Evolutionary conservation across 495 filamentous ascomycete genomes (phyloP).

Genomic region (Aspergillus funiculosus): DNA sequence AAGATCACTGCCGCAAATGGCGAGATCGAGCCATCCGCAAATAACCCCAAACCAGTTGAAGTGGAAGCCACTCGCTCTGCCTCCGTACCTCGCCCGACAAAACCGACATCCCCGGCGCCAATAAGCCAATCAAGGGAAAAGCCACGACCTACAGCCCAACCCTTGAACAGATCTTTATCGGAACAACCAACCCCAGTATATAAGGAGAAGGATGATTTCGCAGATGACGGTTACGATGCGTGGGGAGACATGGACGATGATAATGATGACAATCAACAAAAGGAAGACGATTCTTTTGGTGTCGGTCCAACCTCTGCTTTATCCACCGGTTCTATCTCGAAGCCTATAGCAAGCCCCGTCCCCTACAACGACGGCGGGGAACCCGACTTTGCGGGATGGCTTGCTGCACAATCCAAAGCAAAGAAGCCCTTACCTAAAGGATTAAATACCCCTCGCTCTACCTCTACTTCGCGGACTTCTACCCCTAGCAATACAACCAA

Average conservation of each 20-base stretch:
- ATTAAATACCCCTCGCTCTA: slow-evolving; percentile 49
- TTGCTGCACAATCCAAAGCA: slow-evolving; percentile 72
- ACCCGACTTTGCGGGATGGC: slow-evolving; percentile 90
- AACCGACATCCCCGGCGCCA: slow-evolving; percentile 51
- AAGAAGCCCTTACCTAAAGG: slow-evolving; percentile 77
- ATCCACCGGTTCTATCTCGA: slow-evolving; percentile 27
- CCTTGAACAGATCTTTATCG: slow-evolving; percentile 35
- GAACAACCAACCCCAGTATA: slow-evolving; percentile 40
- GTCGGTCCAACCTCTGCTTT: slow-evolving; percentile 36
- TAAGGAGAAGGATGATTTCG: slow-evolving; percentile 38
- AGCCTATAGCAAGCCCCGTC: slow-evolving; percentile 29
- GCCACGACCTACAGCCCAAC: slow-evolving; percentile 36
- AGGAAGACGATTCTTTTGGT: slow-evolving; percentile 45
- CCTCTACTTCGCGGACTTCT: slow-evolving; percentile 20
- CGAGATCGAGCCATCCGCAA: slow-evolving; percentile 62
- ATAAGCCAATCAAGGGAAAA: slow-evolving; percentile 25
- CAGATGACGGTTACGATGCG: slow-evolving; percentile 55
- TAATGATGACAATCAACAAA: slow-evolving; percentile 45
- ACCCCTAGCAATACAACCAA: slow-evolving; percentile 37
- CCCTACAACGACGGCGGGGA: slow-evolving; percentile 78
- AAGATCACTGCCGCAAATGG: slow-evolving; percentile 78
- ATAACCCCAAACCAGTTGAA: slow-evolving; percentile 24
- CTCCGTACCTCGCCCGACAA: slow-evolving; percentile 41
- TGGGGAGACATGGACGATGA: slow-evolving; percentile 70
- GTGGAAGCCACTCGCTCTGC: slow-evolving; percentile 37